These are phyloP conservation scores for Colletotrichum aenigma DNA, from an alignment of 2,329 filamentous ascomycete species.

Conservation along the genomic window DNA sequence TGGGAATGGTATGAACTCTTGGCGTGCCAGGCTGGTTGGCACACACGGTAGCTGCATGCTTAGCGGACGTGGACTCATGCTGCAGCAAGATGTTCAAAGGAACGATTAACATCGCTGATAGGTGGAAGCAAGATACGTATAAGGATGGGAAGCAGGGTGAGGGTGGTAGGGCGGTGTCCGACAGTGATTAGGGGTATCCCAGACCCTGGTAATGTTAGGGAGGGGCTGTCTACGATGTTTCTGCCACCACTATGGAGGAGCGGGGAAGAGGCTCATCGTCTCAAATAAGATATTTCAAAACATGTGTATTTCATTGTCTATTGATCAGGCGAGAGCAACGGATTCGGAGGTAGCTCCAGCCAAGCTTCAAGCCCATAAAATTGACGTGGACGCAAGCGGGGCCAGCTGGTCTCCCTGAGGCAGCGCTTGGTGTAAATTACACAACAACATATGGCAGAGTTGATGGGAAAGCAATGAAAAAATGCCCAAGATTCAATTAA, in stretches of 20 bases:
- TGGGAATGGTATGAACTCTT: no score
- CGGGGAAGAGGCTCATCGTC: accelerated
- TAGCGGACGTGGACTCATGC: no score
- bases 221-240: background rate
- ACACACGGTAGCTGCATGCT: no score
- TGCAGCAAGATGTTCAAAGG: no score
- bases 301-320: background rate
- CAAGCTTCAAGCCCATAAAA: background rate
- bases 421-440: no score
- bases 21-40: no score
- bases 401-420: no score
- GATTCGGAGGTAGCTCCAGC: background rate
- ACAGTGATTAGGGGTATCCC: background rate
- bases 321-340: background rate
- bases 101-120: background rate
- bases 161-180: background rate
- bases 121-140: background rate
- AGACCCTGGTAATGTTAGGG: background rate
- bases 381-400: background rate
- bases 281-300: background rate
- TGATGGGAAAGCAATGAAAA: no score
- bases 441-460: no score
- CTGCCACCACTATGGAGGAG: background rate
- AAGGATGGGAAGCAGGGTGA: background rate
- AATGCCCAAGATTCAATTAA: no score